Evolutionary conservation across 371 early-diverging fungal genomes (phyloP), one percentile per base, ranked within the genome.

Genomic region (Cokeromyces recurvatus): DNA sequence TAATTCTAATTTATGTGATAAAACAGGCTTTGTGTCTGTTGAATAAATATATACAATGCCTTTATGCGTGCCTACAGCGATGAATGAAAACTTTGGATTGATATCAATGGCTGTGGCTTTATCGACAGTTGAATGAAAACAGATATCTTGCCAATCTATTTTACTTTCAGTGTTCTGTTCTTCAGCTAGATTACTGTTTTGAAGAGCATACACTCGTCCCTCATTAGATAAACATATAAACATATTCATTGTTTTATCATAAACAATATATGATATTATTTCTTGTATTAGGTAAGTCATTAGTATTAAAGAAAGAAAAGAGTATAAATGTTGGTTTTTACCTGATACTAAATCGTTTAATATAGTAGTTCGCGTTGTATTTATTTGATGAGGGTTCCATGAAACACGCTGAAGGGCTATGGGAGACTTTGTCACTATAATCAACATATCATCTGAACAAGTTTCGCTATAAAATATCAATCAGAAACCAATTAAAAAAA

Each of bases 341-440:
- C n/a, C n/a, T n/a, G n/a, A n/a, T n/a, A n/a, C n/a, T n/a, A n/a
- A 35, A 32, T 57, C 43, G 29, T 51, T 45, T 16, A 63, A 45
- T 3, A 68, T 32, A 8, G 68, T 21, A 20, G 76, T 71, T 32
- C 70, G 67, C n/a, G 72, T 64, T 34, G 63, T 46, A 46, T 66
- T 64, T 4, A 55, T 61, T 44, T 71, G 65, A 11, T 69, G 71
- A 21, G 76, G 70, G 20, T 69, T 69, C 76, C 76, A 75, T 4
- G 76, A 67, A 22, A 75, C 66, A 38, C 66, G 61, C 45, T 75
- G 76, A 21, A 75, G 64, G 0, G 72, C 76, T 14, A 66, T 44
- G 6, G 76, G 76, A 38, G 58, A 55, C 32, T 57, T 41, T 12
- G 76, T 75, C 11, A 66, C 69, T 38, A 75, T 55, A 9, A 75